Evolutionary conservation across 2,329 filamentous ascomycete genomes (phyloP), one percentile per base, ranked within the genome.

Genomic region (Aureobasidium leucospermi): DNA sequence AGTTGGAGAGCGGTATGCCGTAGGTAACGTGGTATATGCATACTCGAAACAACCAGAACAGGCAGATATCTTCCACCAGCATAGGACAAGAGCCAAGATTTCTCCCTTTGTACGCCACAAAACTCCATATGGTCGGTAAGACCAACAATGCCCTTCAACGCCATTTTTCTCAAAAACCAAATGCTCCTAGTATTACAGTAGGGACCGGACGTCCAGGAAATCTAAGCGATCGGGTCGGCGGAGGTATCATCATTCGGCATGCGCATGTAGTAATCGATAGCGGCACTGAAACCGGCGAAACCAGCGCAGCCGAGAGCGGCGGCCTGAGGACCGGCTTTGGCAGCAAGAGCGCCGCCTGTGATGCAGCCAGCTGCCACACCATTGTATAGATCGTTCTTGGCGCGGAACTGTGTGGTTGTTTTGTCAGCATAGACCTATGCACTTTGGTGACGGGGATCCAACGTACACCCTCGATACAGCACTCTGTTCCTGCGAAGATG

Each of bases 331-430:
- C 94, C 94, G 0, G 89, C 93, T 67, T 88, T 89, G 63, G 88
- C 85, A 49, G 90, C 93, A 64, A 99, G 75, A 58, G 94, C 88
- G 16, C 90, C 94, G 15, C 94, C 94, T 9, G 94, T 96, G 58
- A 96, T 78, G 71, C 93, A 97, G 0, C 94, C 94, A 0, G 92
- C 90, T 4, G 86, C 84, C 5, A 94, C 85, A 58, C 90, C 90
- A 77, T 99, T 99, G 64, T 79, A 84, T 32, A 97, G 74, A 73
- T 97, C 94, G 75, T 97, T 96, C 79, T 96, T 96, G 23, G 92
- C 94, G 32, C 94, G 83, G 67, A 89, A 81, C 64, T 66, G 56
- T 8, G 28, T 15, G 15, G 42, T 1, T 38, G 10, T 39, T 16
- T 13, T 34, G 42, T 56, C 46, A 41, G 48, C 11, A 16, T 48